A percentile compares a stretch with the other conserved stretches of the same genome.
phyloP scores from a whole-genome alignment of 225 moss, liverwort and hornwort genomes.

The Pseudisothecium myosuroides region DNA sequence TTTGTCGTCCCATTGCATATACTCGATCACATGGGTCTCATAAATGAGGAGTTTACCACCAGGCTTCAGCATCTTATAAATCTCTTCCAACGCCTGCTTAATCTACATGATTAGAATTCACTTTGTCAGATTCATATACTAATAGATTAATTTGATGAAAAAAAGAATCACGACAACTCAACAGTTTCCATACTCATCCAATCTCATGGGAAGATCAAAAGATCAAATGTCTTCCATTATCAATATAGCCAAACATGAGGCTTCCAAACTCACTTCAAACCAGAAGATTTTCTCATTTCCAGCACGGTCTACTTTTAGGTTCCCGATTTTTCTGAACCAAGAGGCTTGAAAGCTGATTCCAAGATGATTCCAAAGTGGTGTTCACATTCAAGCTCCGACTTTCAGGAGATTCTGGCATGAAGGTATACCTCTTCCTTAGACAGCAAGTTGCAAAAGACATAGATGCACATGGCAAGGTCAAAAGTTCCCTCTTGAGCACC shows the following conservation, averaged over 20 bases:
- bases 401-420: background rate
- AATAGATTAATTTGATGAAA: background rate
- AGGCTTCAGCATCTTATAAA: constrained; percentile 4
- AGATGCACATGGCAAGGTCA: constrained; percentile 3
- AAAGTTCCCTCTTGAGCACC: constrained; percentile 2
- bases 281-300: background rate
- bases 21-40: background rate
- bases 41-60: background rate
- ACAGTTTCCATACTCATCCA: background rate
- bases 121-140: background rate
- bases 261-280: background rate
- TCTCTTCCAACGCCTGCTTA: background rate
- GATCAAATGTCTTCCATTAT: background rate
- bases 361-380: background rate
- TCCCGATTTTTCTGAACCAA: background rate
- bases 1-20: background rate
- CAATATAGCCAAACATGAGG: background rate
- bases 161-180: background rate
- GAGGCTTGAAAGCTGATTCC: background rate
- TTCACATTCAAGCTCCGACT: background rate
- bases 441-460: constrained; percentile 4
- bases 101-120: no score
- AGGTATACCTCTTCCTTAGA: constrained; percentile 6
- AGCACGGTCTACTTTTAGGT: background rate
- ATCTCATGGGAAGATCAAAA: background rate